phyloP scores from a whole-genome alignment of 371 early-diverging fungal genomes.

The Mucor circinelloides region DNA sequence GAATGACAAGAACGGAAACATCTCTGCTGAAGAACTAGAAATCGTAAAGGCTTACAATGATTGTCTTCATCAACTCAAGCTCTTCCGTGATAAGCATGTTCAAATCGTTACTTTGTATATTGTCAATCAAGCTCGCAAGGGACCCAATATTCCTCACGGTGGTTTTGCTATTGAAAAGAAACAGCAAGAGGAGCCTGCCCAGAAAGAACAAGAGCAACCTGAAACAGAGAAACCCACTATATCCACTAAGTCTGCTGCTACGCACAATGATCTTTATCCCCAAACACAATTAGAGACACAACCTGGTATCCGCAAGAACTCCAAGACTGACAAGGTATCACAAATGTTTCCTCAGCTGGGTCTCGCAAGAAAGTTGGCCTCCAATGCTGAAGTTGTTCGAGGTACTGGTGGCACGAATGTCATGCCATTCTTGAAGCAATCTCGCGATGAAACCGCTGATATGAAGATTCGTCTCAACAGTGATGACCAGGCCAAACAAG shows the following conservation, averaged over 20 bases:
- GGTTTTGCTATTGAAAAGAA: conserved; percentile 51
- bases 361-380: conserved; percentile 60
- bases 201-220: not conserved
- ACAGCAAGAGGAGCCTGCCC: conserved; percentile 8
- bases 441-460: conserved; percentile 62
- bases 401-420: conserved; percentile 97
- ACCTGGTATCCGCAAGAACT: conserved; percentile 35
- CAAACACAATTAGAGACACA: conserved; percentile 53
- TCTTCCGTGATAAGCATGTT: conserved; percentile 91
- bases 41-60: conserved; percentile 71
- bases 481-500: not conserved
- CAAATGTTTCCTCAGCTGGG: conserved; percentile 51
- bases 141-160: conserved; percentile 66
- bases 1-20: conserved; percentile 12
- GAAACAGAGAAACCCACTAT: not conserved
- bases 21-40: conserved; percentile 21
- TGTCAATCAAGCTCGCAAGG: conserved; percentile 83
- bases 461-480: conserved; percentile 22
- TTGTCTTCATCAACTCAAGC: conserved; percentile 78
- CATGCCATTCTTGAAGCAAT: conserved; percentile 82
- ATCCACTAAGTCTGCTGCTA: conserved; percentile 6
- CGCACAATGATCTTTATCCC: conserved; percentile 54
- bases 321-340: conserved; percentile 36
- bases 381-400: conserved; percentile 63
- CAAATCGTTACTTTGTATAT: conserved; percentile 92